Conservation (phyloP, 2,329 filamentous ascomycete species). For the Didymella exigua region DNA sequence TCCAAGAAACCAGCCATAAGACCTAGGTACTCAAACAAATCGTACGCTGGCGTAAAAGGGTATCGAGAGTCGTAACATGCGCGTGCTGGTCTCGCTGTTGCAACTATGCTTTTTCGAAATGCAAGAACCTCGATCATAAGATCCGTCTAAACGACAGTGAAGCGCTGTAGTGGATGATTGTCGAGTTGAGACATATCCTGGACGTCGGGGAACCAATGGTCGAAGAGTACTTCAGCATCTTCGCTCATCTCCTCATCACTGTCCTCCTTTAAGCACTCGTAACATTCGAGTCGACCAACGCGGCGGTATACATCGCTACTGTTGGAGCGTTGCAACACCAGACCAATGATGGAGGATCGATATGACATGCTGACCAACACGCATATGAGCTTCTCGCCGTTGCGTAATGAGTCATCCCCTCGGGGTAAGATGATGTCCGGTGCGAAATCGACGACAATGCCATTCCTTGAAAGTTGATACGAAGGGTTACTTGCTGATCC, state of each 20-base stretch:
- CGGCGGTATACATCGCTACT: constrained; percentile 36
- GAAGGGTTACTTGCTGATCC: constrained; percentile 18
- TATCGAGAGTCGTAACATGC: constrained; percentile 13
- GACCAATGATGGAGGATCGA: constrained; percentile 42
- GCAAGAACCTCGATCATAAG: neutral
- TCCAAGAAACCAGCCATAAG: neutral
- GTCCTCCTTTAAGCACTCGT: constrained; percentile 38
- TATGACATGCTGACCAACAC: constrained; percentile 47
- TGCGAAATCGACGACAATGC: constrained; percentile 40
- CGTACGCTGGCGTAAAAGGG: constrained; percentile 6
- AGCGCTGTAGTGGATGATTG: constrained; percentile 36
- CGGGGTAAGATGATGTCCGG: constrained; percentile 38
- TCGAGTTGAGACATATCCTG: constrained; percentile 46
- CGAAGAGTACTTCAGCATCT: constrained; percentile 44
- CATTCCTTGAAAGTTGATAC: constrained; percentile 36
- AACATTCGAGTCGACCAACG: constrained; percentile 46
- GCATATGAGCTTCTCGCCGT: constrained; percentile 41
- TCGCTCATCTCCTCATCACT: constrained; percentile 39
- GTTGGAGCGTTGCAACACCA: constrained; percentile 35
- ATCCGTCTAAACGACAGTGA: constrained; percentile 33
- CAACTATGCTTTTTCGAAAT: neutral
- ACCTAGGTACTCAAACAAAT: neutral
- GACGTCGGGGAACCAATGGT: constrained; percentile 45
- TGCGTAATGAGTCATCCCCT: constrained; percentile 33
- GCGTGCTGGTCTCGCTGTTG: constrained; percentile 7